Conservation (phyloP, 2,329 filamentous ascomycete genomes). For the Apiospora arundinis region DNA sequence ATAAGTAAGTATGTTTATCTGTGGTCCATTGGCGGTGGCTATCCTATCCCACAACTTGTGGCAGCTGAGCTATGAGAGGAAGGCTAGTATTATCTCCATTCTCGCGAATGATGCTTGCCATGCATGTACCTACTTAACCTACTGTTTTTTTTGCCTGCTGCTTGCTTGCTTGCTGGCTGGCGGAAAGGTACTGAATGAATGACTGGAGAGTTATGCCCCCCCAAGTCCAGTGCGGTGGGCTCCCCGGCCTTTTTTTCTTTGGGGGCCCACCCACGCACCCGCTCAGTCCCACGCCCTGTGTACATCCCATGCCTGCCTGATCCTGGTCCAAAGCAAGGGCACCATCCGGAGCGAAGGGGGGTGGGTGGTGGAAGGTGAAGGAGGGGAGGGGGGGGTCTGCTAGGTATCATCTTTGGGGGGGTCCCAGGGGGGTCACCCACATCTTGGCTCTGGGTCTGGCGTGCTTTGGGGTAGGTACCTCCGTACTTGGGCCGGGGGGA, state of each 20-base stretch:
- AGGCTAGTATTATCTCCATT: background rate
- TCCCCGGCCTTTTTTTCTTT: conserved; percentile 19
- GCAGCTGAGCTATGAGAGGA: background rate
- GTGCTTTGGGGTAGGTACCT: conserved; percentile 23
- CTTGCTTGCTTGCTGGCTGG: background rate
- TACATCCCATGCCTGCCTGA: conserved; percentile 23
- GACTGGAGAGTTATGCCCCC: conserved; percentile 4
- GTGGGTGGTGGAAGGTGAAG: conserved; percentile 17
- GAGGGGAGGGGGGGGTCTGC: conserved; percentile 16
- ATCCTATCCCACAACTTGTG: background rate
- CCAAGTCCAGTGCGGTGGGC: conserved; percentile 4
- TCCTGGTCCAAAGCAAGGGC: conserved; percentile 24
- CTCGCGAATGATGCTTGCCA: background rate
- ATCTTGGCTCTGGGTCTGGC: conserved; percentile 22
- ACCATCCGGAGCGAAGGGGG: conserved; percentile 25
- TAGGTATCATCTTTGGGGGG: conserved; percentile 23
- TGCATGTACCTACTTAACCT: no score
- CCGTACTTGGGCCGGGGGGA: conserved; percentile 21
- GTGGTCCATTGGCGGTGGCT: background rate
- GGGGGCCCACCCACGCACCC: conserved; percentile 18
- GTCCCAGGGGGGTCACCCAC: conserved; percentile 25
- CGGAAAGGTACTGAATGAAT: background rate
- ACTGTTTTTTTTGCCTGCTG: no score
- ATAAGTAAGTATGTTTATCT: background rate
- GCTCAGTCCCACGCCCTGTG: conserved; percentile 19